Evolutionary conservation across 148 eudicot genomes (phyloP).

Genomic region (Cornus controversa): DNA sequence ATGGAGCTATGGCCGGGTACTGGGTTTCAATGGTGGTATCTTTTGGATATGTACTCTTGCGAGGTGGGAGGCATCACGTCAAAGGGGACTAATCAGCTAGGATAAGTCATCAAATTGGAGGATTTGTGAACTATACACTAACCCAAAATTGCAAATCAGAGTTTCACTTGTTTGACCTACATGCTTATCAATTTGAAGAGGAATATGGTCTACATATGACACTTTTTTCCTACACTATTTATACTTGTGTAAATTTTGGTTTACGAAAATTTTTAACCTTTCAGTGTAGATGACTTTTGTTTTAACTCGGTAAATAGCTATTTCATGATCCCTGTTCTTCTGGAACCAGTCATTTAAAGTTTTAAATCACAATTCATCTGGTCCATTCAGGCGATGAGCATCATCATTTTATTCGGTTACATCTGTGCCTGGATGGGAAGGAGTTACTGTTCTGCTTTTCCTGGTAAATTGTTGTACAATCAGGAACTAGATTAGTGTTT

Average conservation of each 20-base stretch:
- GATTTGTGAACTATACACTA: background rate
- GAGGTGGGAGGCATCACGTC: conserved; percentile 25
- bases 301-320: background rate
- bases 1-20: conserved; percentile 82
- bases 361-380: background rate
- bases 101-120: background rate
- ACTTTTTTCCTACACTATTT: background rate
- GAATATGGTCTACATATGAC: background rate
- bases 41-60: conserved; percentile 33
- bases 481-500: too few species aligned
- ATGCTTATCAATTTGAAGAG: background rate
- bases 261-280: background rate
- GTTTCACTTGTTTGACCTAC: background rate
- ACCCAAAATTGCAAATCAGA: background rate
- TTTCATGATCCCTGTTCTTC: background rate
- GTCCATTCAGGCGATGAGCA: background rate
- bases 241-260: background rate
- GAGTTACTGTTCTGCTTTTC: too few species aligned
- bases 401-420: background rate
- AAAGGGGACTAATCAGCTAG: conserved; percentile 51
- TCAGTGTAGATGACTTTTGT: too few species aligned
- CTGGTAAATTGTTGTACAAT: too few species aligned
- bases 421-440: too few species aligned
- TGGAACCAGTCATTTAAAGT: background rate
- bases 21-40: conserved; percentile 57